Conservation (phyloP, 2,329 filamentous ascomycete genomes). For the Trichoderma brevicompactum region DNA sequence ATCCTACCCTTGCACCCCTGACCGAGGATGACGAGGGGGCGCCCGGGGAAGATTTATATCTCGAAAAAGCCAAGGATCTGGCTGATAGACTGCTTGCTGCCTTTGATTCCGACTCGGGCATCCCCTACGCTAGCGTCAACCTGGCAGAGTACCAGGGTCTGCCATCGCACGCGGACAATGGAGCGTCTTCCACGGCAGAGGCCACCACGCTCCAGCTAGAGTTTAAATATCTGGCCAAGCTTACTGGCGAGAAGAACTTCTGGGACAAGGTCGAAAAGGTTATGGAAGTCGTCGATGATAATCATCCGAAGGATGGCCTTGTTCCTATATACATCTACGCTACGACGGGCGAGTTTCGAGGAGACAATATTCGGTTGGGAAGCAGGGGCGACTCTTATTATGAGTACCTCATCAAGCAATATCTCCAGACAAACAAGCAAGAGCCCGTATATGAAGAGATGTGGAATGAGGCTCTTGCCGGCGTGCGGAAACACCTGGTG, state of each 20-base stretch:
- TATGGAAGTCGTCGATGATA: conserved; percentile 87
- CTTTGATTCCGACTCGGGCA: conserved; percentile 83
- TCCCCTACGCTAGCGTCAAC: conserved; percentile 91
- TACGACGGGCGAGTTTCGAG: conserved; percentile 75
- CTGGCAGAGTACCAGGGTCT: conserved; percentile 77
- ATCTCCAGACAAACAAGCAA: conserved; percentile 85
- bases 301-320: conserved; percentile 77
- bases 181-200: conserved; percentile 92
- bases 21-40: conserved; percentile 71
- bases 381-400: conserved; percentile 98
- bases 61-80: conserved; percentile 93
- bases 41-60: conserved; percentile 85
- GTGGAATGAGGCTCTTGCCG: conserved; percentile 85
- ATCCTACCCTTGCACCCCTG: conserved; percentile 77
- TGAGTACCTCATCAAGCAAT: conserved; percentile 98
- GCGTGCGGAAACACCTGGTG: conserved; percentile 88
- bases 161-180: conserved; percentile 79
- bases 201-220: conserved; percentile 91
- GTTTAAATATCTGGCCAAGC: conserved; percentile 93
- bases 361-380: conserved; percentile 85
- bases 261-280: conserved; percentile 92
- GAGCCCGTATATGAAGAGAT: conserved; percentile 87
- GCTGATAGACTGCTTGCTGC: conserved; percentile 85
- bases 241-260: conserved; percentile 90
- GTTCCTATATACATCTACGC: conserved; percentile 91